phyloP scores from a whole-genome alignment of 1,284 basidiomycete species.

The Lentinus polychrous region DNA sequence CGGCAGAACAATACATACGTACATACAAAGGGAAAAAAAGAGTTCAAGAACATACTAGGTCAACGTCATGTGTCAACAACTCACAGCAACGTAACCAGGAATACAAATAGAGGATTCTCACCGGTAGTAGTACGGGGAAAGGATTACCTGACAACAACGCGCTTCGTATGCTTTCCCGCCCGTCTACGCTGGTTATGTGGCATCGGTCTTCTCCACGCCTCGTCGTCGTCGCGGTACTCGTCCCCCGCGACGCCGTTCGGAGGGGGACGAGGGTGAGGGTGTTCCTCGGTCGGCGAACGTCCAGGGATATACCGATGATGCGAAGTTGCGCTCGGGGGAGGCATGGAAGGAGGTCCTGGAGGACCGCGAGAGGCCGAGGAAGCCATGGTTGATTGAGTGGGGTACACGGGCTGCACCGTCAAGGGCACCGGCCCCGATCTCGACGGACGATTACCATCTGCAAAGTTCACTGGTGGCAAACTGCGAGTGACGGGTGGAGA shows the following conservation, averaged over 20 bases:
- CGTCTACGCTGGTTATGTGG: conserved; percentile 61
- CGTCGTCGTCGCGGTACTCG: conserved; percentile 43
- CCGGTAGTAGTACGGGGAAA: conserved; percentile 1
- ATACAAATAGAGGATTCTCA: neutral
- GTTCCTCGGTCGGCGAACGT: neutral
- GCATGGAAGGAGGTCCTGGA: neutral
- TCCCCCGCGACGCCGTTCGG: neutral
- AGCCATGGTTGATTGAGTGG: neutral
- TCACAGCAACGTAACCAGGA: no score
- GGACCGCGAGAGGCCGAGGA: neutral
- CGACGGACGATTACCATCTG: neutral
- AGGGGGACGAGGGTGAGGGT: neutral
- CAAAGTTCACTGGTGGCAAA: conserved; percentile 8
- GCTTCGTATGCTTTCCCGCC: conserved; percentile 66
- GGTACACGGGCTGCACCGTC: conserved; percentile 1
- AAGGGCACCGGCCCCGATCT: conserved; percentile 1
- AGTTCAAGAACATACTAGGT: no score
- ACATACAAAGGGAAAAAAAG: no score
- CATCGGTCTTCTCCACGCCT: conserved; percentile 60
- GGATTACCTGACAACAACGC: conserved; percentile 30
- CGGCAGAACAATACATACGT: no score
- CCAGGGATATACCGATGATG: neutral
- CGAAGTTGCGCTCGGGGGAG: neutral
- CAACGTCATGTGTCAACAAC: neutral
- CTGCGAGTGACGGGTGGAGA: conserved; percentile 1